These are phyloP conservation scores for Calonectria honghensis DNA, from an alignment of 2,329 filamentous ascomycete species.

Conservation along the genomic window DNA sequence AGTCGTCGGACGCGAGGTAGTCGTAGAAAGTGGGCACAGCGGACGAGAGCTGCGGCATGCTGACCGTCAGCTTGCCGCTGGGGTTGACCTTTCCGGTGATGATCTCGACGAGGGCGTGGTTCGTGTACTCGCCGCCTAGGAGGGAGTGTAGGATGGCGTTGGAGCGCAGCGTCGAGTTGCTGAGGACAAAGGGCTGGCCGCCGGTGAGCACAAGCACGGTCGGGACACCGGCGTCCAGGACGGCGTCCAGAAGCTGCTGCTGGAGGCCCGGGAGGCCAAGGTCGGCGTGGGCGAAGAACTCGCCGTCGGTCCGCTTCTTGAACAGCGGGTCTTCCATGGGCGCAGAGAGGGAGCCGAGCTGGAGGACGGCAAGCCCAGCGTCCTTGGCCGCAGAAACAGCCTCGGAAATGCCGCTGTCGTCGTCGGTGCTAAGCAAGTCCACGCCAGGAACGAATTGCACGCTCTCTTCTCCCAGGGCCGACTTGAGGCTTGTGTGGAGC, in stretches of 20 bases:
- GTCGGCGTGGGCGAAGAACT: constrained; percentile 57
- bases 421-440: constrained; percentile 44
- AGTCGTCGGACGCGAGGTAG: constrained; percentile 77
- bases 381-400: constrained; percentile 56
- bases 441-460: constrained; percentile 44
- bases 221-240: constrained; percentile 56
- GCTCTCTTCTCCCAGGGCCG: constrained; percentile 41
- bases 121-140: constrained; percentile 79
- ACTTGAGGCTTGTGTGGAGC: constrained; percentile 43
- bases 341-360: constrained; percentile 56
- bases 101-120: constrained; percentile 77
- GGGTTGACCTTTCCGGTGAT: constrained; percentile 79
- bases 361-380: constrained; percentile 55
- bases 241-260: constrained; percentile 59
- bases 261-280: constrained; percentile 59
- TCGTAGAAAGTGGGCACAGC: constrained; percentile 78
- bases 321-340: constrained; percentile 51
- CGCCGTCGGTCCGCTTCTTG: constrained; percentile 59
- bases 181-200: constrained; percentile 58
- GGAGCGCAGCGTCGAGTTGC: constrained; percentile 58
- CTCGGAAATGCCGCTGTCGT: constrained; percentile 42
- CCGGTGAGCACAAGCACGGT: constrained; percentile 57
- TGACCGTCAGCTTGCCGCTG: constrained; percentile 62
- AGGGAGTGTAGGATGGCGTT: constrained; percentile 78
- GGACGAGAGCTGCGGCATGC: constrained; percentile 67